Conservation (phyloP, 2,329 filamentous ascomycete species). For the Trichoderma polysporum region DNA sequence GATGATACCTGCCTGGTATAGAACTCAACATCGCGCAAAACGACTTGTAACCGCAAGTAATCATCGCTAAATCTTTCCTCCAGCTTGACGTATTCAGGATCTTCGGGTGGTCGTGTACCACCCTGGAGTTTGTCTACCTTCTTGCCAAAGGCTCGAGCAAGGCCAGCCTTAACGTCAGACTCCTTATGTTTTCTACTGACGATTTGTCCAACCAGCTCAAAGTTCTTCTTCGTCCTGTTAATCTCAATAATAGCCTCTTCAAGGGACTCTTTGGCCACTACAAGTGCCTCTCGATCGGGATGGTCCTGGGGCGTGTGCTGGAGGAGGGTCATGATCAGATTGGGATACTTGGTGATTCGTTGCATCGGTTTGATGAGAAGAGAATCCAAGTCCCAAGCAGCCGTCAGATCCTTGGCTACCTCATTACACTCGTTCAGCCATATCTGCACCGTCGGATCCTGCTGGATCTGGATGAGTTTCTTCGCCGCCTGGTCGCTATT, state of each 20-base stretch:
- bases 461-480: constrained; percentile 61
- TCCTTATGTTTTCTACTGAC: constrained; percentile 84
- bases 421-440: constrained; percentile 94
- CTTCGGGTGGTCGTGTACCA: constrained; percentile 63
- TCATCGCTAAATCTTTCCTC: constrained; percentile 89
- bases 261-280: constrained; percentile 50
- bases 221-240: constrained; percentile 93
- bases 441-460: constrained; percentile 65
- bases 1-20: constrained; percentile 79
- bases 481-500: constrained; percentile 63
- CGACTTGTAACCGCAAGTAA: constrained; percentile 87
- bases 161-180: constrained; percentile 78
- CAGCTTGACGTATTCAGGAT: constrained; percentile 75
- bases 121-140: constrained; percentile 80
- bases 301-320: constrained; percentile 79
- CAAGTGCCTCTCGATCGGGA: constrained; percentile 71
- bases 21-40: constrained; percentile 89
- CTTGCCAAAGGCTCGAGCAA: constrained; percentile 87
- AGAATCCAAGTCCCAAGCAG: constrained; percentile 92
- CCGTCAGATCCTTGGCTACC: constrained; percentile 87
- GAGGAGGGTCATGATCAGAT: constrained; percentile 77
- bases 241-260: constrained; percentile 77
- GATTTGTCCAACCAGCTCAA: constrained; percentile 87
- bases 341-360: constrained; percentile 88
- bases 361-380: constrained; percentile 97